Evolutionary conservation across 768 basidiomycete genomes (phyloP).

Genomic region (Steccherinum ochraceum): DNA sequence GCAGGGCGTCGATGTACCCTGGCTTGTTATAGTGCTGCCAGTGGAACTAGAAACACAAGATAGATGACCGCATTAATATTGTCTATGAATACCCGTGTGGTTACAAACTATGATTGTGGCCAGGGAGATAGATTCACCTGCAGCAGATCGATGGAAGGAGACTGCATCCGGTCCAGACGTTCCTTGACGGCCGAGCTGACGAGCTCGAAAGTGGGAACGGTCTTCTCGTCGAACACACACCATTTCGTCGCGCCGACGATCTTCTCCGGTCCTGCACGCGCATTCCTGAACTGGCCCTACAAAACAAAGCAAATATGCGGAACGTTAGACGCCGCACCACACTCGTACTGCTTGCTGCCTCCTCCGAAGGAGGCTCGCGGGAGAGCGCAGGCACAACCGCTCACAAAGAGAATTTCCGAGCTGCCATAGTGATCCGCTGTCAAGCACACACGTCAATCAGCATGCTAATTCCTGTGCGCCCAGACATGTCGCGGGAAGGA

Average conservation of each 20-base stretch:
- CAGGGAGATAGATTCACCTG: constrained; percentile 47
- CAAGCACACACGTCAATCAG: constrained; percentile 8
- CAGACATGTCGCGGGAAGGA: neutral
- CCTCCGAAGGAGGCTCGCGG: neutral
- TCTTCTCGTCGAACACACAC: constrained; percentile 61
- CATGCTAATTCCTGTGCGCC: neutral
- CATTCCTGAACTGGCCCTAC: constrained; percentile 61
- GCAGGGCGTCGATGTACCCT: constrained; percentile 41
- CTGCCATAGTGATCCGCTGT: constrained; percentile 85
- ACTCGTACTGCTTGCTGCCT: neutral
- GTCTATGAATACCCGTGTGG: neutral
- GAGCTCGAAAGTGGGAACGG: constrained; percentile 41
- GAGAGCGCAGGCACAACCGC: constrained; percentile 13
- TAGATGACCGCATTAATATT: neutral
- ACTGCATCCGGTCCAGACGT: constrained; percentile 63
- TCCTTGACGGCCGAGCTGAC: constrained; percentile 64
- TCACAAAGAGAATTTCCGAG: constrained; percentile 75
- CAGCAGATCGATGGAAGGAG: constrained; percentile 55
- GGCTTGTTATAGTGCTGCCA: constrained; percentile 65
- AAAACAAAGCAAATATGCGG: too few species aligned
- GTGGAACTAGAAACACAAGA: constrained; percentile 51
- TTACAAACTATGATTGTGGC: too few species aligned
- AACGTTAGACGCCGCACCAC: neutral
- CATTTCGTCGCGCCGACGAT: constrained; percentile 80
- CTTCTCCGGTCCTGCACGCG: constrained; percentile 29